Evolutionary conservation across 2,329 filamentous ascomycete species (phyloP), one percentile per base, ranked within the genome.

Genomic region (Alternaria arbusti): DNA sequence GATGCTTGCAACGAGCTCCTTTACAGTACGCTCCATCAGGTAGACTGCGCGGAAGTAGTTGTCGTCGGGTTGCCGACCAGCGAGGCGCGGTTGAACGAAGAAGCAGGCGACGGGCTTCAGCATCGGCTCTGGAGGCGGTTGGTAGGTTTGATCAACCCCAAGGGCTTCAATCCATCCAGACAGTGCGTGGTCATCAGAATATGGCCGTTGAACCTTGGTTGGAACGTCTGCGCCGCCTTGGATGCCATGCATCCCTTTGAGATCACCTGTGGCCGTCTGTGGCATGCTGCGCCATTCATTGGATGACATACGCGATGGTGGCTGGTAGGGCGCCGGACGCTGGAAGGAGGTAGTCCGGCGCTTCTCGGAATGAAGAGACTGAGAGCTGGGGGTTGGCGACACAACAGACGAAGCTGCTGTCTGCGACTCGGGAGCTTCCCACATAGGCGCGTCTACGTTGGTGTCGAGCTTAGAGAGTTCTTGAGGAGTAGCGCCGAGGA

Each of bases 141-240:
- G 88, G 77, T 98, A 99, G 3, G 86, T 87, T 15, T 90, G 84
- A 77, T 98, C 96, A n/a, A 98, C 93, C 30, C 93, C 96, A 8
- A 97, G 82, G 1, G 94, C 93, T 77, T 97, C 94, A 66, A 98
- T 96, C 90, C 91, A 97, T 6, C 92, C 91, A 64, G 88, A 91
- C 26, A 94, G 83, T 23, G 86, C 88, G 10, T 90, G 90, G 36
- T 87, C 83, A 22, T 88, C 87, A 57, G 90, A 88, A 0, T 84
- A 85, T 69, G 86, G 79, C 70, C 84, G 84, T 47, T 83, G 80
- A n/a, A 88, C 78, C 67, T 85, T 91, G 78, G 79, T 89, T 75
- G 71, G 80, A 40, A 84, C 86, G 79, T 80, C 85, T 66, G 84
- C 82, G 20, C 84, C 83, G 26, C 70, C 71, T 32, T 73, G 73